A percentile compares a stretch with the other conserved stretches of the same genome.
Evolutionary conservation across 169 alveolate species (phyloP).

Genomic region (Condylostoma magnum): DNA sequence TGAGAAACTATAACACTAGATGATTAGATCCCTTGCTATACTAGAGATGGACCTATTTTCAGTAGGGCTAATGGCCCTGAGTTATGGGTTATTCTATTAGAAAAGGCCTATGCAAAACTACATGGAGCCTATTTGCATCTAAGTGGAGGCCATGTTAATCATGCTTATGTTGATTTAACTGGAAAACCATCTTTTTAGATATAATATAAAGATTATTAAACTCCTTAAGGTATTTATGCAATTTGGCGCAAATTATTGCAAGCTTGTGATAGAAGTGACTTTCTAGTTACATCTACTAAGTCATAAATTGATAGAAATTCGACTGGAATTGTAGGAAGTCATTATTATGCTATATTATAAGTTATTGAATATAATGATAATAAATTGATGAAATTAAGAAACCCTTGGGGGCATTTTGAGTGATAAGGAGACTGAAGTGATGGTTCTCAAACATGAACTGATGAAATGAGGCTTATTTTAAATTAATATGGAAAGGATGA

Average conservation of each 20-base stretch:
- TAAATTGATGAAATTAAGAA: slow-evolving; percentile 40
- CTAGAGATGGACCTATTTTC: slow-evolving; percentile 66
- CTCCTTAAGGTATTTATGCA: slow-evolving; percentile 27
- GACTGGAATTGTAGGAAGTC: slow-evolving; percentile 50
- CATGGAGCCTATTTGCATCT: slow-evolving; percentile 66
- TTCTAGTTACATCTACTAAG: slow-evolving; percentile 30
- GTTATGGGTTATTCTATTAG: slow-evolving; percentile 80
- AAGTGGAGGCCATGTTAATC: slow-evolving; percentile 40
- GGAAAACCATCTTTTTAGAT: slow-evolving; percentile 37
- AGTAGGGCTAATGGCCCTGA: slow-evolving; percentile 68
- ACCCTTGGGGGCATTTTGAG: slow-evolving; percentile 75
- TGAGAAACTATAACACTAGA: slow-evolving; percentile 77
- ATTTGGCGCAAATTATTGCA: slow-evolving; percentile 51
- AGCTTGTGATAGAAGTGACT: slow-evolving; percentile 51
- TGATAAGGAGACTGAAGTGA: slow-evolving; percentile 72
- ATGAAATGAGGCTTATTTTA: too few species aligned
- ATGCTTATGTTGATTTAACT: slow-evolving; percentile 46
- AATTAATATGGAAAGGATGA: too few species aligned
- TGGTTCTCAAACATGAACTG: too few species aligned
- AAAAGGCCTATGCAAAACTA: slow-evolving; percentile 86
- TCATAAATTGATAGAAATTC: slow-evolving; percentile 28
- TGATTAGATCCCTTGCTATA: slow-evolving; percentile 80
- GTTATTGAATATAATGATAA: slow-evolving; percentile 49
- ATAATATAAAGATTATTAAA: slow-evolving; percentile 5
- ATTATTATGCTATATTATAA: slow-evolving; percentile 48